Percentiles rank a stretch among this genome's conserved stretches.
These are phyloP conservation scores for Lepidium sativum DNA, from an alignment of 345 rosid species.

Conservation along the genomic window DNA sequence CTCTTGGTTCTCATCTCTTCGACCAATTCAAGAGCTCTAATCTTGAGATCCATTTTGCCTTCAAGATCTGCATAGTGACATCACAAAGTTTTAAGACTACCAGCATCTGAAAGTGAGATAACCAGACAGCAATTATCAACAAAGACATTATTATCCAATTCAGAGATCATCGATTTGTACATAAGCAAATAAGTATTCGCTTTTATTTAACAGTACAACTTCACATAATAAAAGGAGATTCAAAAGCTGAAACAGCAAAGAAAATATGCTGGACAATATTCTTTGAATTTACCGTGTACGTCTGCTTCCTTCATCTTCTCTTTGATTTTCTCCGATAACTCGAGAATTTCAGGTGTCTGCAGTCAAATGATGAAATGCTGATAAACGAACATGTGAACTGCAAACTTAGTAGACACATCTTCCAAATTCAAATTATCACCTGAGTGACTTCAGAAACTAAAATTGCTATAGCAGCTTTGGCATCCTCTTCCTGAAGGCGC, in stretches of 20 bases:
- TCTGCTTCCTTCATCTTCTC: conserved; percentile 86
- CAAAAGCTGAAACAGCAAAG: neutral
- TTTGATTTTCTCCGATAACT: conserved; percentile 75
- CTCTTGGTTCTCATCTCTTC: conserved; percentile 82
- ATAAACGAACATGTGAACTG: neutral
- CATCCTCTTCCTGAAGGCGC: conserved; percentile 94
- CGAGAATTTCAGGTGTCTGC: conserved; percentile 66
- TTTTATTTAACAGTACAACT: neutral
- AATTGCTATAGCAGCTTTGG: conserved; percentile 97
- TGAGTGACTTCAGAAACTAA: conserved; percentile 90
- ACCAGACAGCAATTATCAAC: neutral
- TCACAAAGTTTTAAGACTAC: neutral
- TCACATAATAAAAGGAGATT: neutral
- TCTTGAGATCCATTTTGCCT: conserved; percentile 86
- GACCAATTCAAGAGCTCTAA: conserved; percentile 74
- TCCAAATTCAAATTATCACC: conserved; percentile 28
- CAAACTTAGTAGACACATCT: neutral
- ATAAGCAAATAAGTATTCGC: neutral
- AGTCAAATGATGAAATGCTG: neutral
- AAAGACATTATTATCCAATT: neutral
- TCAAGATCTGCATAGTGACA: conserved; percentile 52
- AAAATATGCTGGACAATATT: neutral
- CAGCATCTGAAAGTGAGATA: neutral
- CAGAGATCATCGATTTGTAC: neutral
- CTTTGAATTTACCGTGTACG: conserved; percentile 42